Base-by-base conservation (phyloP, 441 rosid genomes). In the Breynia disticha region DNA sequence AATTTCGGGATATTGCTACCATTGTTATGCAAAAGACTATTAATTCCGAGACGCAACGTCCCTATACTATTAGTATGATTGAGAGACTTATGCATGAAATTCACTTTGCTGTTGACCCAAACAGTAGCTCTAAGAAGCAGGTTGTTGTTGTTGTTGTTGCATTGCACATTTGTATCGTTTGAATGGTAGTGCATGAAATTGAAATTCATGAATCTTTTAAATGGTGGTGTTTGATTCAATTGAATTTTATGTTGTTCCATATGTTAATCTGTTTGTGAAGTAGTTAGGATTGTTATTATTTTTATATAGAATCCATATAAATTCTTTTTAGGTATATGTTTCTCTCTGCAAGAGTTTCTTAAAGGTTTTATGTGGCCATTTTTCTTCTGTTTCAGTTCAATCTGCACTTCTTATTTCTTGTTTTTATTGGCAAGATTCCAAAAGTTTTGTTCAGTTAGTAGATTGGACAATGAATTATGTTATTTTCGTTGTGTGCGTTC, bases 21-120 rank as follows among this genome's bases (percentile, higher is more conserved):
- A 89, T 89, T 65, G 89, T 93, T 52, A 84, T 93, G 99, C 93
- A 93, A 79, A 93, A 87, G 73, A 89, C 99, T 1, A 67, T 89
- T 57, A 93, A 93, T 77, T 72, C 96, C 19, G 96, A 89, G 59
- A 93, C 96, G 1, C 90, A 76, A 53, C 84, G 83, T 9, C 99
- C 99, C 67, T 93, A 93, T 62, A 93, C 99, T 9, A 93, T 93
- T 54, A 84, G 84, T 63, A 89, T 93, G 97, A 80, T 93, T 48
- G 95, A 86, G 71, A 82, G 97, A 2, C 75, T 89, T 17, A 88
- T 89, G 96, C 99, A 89, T 60, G 97, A 93, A 48, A 83, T 75
- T 61, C 99, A 93, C 73, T 86, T 93, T 32, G 96, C 97, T 61
- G 82, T 89, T 62, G 99, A 93, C 46, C 93, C 90, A 1, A 76